Evolutionary conservation across 768 basidiomycete species (phyloP), one percentile per base, ranked within the genome.

Genomic region (Polyporus arcularius): DNA sequence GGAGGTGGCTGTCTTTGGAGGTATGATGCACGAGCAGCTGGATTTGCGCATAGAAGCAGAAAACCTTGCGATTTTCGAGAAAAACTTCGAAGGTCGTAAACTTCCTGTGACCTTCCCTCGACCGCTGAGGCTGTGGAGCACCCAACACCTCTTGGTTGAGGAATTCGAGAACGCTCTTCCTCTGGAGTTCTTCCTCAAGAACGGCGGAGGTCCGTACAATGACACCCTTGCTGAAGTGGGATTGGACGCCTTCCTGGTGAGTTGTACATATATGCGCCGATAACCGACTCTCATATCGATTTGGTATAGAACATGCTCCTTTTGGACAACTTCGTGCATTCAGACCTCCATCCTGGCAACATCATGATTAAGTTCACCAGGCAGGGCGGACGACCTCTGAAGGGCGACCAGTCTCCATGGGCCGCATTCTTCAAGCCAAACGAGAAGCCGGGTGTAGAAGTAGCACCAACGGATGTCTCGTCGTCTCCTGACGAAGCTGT

Each of bases 291-390:
- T 69, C 45, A 54, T 7, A 54, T 7, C 63, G 39, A 18, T 9
- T n/a, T 6, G 8, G 32, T 39, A 16, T 67, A 98, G 94, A 94
- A 98, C 76, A 99, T 99, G 97, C 85, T 99, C 18, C 79, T 99
- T 1, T 79, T 99, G 47, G 97, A 99, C 74, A 98, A 99, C 74
- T 99, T 97, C 74, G 94, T 96, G 10, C 97, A 98, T 72, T 82
- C 91, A 4, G 92, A 94, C 70, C 83, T 94, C 21, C 92, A 93
- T 72, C 90, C 92, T 3, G 96, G 96, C 32, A 98, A 98, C 72
- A 96, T 98, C 74, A 92, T 97, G 88, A 86, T 99, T 78, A 97
- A 96, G 72, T 98, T 98, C 78, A 89, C 86, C 70, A 92, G 91
- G 71, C 94, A 35, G 35, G 11, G 0, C 84, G 89, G 9, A 82